Evolutionary conservation across 257 asterid genomes (phyloP), one percentile per base, ranked within the genome.

Genomic region (Petrea volubilis): DNA sequence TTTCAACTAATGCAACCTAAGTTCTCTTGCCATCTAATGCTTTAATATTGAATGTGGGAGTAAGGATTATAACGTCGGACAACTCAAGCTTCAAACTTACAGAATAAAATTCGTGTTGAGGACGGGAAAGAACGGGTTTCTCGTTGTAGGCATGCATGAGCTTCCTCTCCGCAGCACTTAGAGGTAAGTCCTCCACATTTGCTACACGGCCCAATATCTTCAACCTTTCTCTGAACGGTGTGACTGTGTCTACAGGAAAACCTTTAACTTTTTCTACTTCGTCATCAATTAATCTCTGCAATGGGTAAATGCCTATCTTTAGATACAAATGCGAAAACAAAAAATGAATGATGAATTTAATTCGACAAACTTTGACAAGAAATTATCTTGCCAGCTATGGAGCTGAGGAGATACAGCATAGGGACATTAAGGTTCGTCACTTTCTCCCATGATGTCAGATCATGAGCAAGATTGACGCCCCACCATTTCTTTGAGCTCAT

Each of bases 51-150:
- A 34, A 34, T 2, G 40, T 34, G 40, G 9, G 8, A 13, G 51
- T 13, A 44, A 44, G 18, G 14, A 44, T 44, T 13, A 44, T 44
- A 2, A 13, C 9, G 5, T 6, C 40, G 38, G 38, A 33, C 38
- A 8, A 38, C 11, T 7, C 12, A 3, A 8, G 12, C 15, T 11
- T 7, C 23, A 38, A 44, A 58, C 79, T 75, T 51, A 87, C 90
- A 72, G 24, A 40, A 79, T 78, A 88, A 72, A 88, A 88, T 57
- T 85, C 82, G 8, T 88, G 95, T 62, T 88, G 95, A 38, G 95
- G 95, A 68, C 95, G 91, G 0, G 95, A 85, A 66, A 88, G 91
- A 71, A 88, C 88, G 34, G 95, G 95, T 63, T 88, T 88, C 77
- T 88, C 91, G 74, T 83, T 84, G 77, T 81, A 88, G 47, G 90